Conservation (phyloP, 2,329 filamentous ascomycete species). For the Spiromastix sp. region DNA sequence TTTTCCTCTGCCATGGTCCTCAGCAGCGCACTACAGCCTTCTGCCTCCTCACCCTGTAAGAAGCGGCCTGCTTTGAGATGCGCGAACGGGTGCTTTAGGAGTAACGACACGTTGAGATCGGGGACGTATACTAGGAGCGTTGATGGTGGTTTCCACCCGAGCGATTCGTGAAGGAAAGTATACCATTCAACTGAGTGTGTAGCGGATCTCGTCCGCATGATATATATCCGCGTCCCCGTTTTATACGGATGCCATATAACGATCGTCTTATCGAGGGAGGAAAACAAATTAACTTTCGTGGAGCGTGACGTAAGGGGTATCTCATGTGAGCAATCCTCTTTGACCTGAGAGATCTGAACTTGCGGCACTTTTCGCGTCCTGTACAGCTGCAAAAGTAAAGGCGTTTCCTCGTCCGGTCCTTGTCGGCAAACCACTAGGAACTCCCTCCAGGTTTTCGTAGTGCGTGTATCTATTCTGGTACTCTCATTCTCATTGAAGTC, state of each 20-base stretch:
- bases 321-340: constrained; percentile 46
- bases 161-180: constrained; percentile 50
- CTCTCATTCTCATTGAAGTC: constrained; percentile 57
- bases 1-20: constrained; percentile 37
- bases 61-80: constrained; percentile 34
- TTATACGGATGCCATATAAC: constrained; percentile 50
- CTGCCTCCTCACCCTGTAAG: constrained; percentile 32
- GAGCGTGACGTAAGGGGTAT: constrained; percentile 30
- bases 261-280: constrained; percentile 56
- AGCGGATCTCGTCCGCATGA: constrained; percentile 51
- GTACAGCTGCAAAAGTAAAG: constrained; percentile 50
- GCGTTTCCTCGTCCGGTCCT: constrained; percentile 42
- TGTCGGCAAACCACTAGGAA: constrained; percentile 53
- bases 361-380: constrained; percentile 54
- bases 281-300: constrained; percentile 53
- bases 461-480: constrained; percentile 46
- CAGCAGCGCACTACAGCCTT: constrained; percentile 20
- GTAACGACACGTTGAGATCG: constrained; percentile 49
- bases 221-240: constrained; percentile 48
- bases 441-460: constrained; percentile 56
- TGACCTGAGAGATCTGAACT: constrained; percentile 42
- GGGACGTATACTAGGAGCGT: constrained; percentile 53
- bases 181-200: constrained; percentile 59
- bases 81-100: constrained; percentile 50
- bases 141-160: constrained; percentile 48